A percentile compares a stretch with the other conserved stretches of the same genome.
These are phyloP conservation scores for Solanum hybrid DNA, from an alignment of 305 asterid species.

Conservation along the genomic window DNA sequence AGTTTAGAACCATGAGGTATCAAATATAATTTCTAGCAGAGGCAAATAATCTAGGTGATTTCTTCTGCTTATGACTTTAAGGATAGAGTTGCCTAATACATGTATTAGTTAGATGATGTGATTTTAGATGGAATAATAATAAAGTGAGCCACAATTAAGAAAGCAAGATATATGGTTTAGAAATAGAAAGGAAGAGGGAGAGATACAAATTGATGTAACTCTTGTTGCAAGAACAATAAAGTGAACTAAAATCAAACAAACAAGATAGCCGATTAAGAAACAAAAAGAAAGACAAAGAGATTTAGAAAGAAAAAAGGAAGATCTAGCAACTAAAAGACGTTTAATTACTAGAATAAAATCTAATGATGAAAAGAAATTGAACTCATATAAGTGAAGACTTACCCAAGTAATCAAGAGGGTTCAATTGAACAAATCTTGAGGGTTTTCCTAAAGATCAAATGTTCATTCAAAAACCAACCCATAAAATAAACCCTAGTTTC, in stretches of 20 bases:
- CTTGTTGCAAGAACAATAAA: background rate
- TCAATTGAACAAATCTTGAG: background rate
- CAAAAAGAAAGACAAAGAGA: background rate
- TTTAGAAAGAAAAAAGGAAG: background rate
- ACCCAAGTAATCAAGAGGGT: background rate
- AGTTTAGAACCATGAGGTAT: too few relatives aligned
- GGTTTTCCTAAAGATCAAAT: background rate
- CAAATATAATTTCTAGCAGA: too few relatives aligned
- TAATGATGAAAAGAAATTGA: background rate
- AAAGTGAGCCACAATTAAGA: background rate
- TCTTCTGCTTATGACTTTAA: background rate
- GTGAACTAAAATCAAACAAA: background rate
- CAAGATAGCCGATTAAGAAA: background rate
- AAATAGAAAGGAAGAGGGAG: background rate
- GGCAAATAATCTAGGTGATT: too few relatives aligned
- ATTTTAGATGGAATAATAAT: too few relatives aligned
- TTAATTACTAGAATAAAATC: too few relatives aligned
- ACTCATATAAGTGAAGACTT: background rate
- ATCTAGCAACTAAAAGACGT: background rate
- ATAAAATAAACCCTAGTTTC: background rate
- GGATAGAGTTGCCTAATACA: too few relatives aligned
- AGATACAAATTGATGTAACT: background rate
- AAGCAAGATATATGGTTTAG: background rate
- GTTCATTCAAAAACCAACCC: too few relatives aligned
- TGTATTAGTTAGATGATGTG: too few relatives aligned